Percentiles rank a stretch among this genome's conserved stretches.
Conservation (phyloP, 2,329 filamentous ascomycete genomes). For the Cladosporium oxysporum region DNA sequence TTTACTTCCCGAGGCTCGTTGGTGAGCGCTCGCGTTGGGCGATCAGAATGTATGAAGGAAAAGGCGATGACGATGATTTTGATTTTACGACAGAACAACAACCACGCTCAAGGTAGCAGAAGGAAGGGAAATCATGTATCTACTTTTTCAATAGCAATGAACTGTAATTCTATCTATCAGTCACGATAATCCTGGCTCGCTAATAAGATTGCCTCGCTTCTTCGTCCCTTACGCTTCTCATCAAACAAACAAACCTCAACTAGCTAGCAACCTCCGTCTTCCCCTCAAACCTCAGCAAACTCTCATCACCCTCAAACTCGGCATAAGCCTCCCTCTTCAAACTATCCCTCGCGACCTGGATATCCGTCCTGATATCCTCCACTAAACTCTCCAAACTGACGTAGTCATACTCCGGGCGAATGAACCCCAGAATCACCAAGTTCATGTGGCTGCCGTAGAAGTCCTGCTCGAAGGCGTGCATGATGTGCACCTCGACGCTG, state of each 20-base stretch:
- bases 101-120: background rate
- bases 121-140: background rate
- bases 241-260: background rate
- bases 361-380: slow-evolving; percentile 85
- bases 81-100: background rate
- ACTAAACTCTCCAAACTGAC: slow-evolving; percentile 78
- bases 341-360: slow-evolving; percentile 75
- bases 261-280: slow-evolving; percentile 33
- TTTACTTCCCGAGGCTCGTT: background rate
- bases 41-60: background rate
- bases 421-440: slow-evolving; percentile 79
- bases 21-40: background rate
- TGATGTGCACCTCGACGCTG: slow-evolving; percentile 66
- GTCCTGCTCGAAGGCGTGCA: slow-evolving; percentile 73
- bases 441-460: slow-evolving; percentile 85
- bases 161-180: background rate
- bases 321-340: slow-evolving; percentile 65
- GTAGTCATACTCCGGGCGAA: slow-evolving; percentile 89
- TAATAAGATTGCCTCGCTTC: background rate
- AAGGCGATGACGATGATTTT: background rate
- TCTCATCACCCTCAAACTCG: slow-evolving; percentile 51
- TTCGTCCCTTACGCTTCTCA: background rate
- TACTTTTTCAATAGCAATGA: background rate
- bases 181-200: background rate
- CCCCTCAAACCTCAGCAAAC: slow-evolving; percentile 39